Evolutionary conservation across 257 asterid genomes (phyloP), one percentile per base, ranked within the genome.

Genomic region (Penstemon newberryi): DNA sequence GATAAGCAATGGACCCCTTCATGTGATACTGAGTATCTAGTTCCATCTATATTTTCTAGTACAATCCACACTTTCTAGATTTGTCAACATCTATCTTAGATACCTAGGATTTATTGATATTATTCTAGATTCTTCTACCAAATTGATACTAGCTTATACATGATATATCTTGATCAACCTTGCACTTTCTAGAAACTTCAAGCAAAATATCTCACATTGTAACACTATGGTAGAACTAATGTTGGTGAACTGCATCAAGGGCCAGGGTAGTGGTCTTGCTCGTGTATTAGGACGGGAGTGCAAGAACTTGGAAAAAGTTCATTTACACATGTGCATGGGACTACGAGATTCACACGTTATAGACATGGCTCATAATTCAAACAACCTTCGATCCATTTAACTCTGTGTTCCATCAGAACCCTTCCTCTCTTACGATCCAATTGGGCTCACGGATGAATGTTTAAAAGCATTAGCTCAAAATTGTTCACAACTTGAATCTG

Each of bases 181-280:
- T 25, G 33, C 33, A 25, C 33, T 25, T 25, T 25, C 33, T 25
- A 25, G 33, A 25, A 25, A 25, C 33, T 25, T 25, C 3, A 2
- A 25, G 33, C 33, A 25, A 25, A 25, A 25, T 25, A 25, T 25
- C 2, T 25, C 33, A 25, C 33, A 25, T 25, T 25, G 18, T 15
- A 15, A 79, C 37, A 77, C 75, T 74, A 83, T 91, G 95, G 38
- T 72, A 8, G 98, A 91, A 73, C 89, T 91, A 10, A 84, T 78
- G 72, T 66, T 91, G 65, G 96, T 84, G 59, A 91, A 91, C 60
- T 81, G 96, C 55, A 83, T 91, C 64, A 85, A 78, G 60, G 85
- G 87, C 82, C 92, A 95, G 0, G 96, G 89, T 3, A 79, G 94
- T 69, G 96, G 96, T 12, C 94, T 91, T 8, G 90, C 96, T 15